Evolutionary conservation across 768 basidiomycete genomes (phyloP), one percentile per base, ranked within the genome.

Genomic region (Boletus eberwhitei): DNA sequence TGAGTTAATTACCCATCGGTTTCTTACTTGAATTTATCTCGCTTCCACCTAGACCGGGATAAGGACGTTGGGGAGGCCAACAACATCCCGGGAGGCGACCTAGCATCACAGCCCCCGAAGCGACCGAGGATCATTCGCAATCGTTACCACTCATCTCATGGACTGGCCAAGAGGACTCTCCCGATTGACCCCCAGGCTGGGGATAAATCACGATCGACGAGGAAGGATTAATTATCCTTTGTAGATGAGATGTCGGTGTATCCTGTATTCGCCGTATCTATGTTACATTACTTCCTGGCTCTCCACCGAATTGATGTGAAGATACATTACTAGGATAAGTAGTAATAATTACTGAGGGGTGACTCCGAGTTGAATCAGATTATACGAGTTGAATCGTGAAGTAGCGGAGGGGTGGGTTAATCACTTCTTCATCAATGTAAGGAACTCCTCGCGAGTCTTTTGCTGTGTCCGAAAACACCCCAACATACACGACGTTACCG

Each of bases 401-500:
- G 37, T 45, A 46, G 53, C 24, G 36, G 19, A 38, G 36, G 29
- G 47, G 39, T 46, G 43, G n/a, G 41, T 19, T 6, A 21, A 32
- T 66, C 55, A 66, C 50, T 58, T 66, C 71, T 86, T 90, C 48
- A 95, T 90, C 52, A 95, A 78, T 17, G 89, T 91, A 59, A 94
- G 83, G 76, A 95, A 95, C 71, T 98, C 97, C 74, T 97, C 95
- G 31, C 97, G 83, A 34, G 96, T 99, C 77, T 99, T 98, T 73
- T 98, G 95, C 62, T 95, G 90, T n/a, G 90, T 88, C 55, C 97
- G 84, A 83, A 99, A 99, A 70, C 93, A 97, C 16, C 97, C 97
- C 49, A 98, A 78, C 97, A 99, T 99, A 63, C 94, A 96, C 6
- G 91, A 94, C 7, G 97, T 99, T 42, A 94, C 88, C 1, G 97